Evolutionary conservation across 345 rosid genomes (phyloP).

Genomic region (Bruguiera gymnorhiza): DNA sequence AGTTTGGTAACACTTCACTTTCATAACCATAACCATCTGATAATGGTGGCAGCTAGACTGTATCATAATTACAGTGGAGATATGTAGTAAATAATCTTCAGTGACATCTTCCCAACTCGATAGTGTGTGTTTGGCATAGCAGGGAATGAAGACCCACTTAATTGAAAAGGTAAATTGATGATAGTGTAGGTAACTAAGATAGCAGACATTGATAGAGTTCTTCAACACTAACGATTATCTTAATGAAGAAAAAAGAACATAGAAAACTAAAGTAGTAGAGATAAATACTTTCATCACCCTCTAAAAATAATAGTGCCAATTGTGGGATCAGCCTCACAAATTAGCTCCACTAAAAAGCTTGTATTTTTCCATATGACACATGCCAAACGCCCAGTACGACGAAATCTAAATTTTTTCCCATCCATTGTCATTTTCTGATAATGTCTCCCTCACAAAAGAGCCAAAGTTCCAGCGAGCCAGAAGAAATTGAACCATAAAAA

Average conservation of each 20-base stretch:
- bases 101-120: background rate
- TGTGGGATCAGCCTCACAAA: no score
- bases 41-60: background rate
- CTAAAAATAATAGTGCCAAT: no score
- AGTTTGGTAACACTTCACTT: conserved; percentile 22
- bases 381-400: no score
- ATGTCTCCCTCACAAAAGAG: no score
- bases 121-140: background rate
- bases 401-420: background rate
- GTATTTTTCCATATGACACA: no score
- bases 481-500: conserved; percentile 12
- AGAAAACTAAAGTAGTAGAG: no score
- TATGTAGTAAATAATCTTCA: no score
- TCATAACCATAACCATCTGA: background rate
- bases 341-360: no score
- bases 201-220: background rate
- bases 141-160: background rate
- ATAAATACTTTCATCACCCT: no score
- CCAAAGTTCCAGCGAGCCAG: background rate
- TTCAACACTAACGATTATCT: no score
- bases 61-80: background rate
- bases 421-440: background rate
- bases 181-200: background rate
- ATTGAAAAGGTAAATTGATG: background rate
- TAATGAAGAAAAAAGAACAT: no score